A percentile compares a stretch with the other conserved stretches of the same genome.
Evolutionary conservation across 2,329 filamentous ascomycete species (phyloP).

Genomic region (Davidsoniella neocaledoniae): DNA sequence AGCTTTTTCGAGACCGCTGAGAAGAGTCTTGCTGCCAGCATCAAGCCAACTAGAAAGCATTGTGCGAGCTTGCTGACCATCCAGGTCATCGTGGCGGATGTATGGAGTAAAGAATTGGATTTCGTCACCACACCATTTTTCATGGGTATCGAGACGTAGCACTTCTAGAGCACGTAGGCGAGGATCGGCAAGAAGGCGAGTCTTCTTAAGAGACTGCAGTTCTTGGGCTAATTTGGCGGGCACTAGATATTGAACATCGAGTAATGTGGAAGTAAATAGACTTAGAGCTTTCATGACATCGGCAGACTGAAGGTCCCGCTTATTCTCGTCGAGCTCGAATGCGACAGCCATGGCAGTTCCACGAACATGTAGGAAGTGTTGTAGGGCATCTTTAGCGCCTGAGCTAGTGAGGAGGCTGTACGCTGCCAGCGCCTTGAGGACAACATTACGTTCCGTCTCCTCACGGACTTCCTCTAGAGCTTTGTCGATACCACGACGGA

Average conservation of each 20-base stretch:
- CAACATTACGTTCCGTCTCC: conserved; percentile 25
- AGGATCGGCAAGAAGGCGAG: conserved; percentile 54
- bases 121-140: conserved; percentile 66
- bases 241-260: conserved; percentile 60
- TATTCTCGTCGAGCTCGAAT: conserved; percentile 33
- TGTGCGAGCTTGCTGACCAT: conserved; percentile 40
- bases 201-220: conserved; percentile 49
- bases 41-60: conserved; percentile 48
- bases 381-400: conserved; percentile 60
- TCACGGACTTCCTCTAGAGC: conserved; percentile 47
- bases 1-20: conserved; percentile 43
- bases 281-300: conserved; percentile 48
- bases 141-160: conserved; percentile 60
- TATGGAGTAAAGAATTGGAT: conserved; percentile 76
- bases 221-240: conserved; percentile 56
- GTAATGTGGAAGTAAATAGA: conserved; percentile 60
- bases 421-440: conserved; percentile 62
- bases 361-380: conserved; percentile 61
- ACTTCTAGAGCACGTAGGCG: conserved; percentile 49
- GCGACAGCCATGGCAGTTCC: conserved; percentile 48
- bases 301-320: conserved; percentile 23
- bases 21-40: conserved; percentile 39
- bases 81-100: conserved; percentile 63
- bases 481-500: conserved; percentile 53
- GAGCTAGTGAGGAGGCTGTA: conserved; percentile 70